A percentile compares a stretch with the other conserved stretches of the same genome.
These are phyloP conservation scores for Albatrellus ellisii DNA, from an alignment of 768 basidiomycete genomes.

Conservation along the genomic window DNA sequence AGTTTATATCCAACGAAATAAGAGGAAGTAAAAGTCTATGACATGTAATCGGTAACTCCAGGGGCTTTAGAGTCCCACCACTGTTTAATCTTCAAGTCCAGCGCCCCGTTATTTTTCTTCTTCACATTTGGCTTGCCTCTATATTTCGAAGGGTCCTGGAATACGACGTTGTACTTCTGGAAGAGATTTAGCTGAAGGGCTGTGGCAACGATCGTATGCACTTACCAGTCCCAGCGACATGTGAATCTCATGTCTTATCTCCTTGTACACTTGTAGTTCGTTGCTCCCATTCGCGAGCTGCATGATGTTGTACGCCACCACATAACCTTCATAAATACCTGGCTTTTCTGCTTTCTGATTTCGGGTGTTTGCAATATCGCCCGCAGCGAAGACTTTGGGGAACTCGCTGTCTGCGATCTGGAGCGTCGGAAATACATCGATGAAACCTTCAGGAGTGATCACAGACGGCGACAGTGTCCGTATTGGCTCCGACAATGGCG, in stretches of 20 bases:
- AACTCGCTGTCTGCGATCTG: constrained; percentile 13
- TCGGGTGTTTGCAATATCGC: constrained; percentile 18
- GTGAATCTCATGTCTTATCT: constrained; percentile 11
- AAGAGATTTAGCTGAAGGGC: not conserved
- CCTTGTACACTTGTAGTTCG: constrained; percentile 1
- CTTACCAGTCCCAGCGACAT: constrained; percentile 15
- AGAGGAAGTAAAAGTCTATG: not conserved
- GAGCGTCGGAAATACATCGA: constrained; percentile 18
- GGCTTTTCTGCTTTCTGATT: constrained; percentile 17
- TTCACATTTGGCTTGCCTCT: constrained; percentile 10
- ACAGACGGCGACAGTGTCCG: constrained; percentile 14
- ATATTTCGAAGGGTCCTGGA: constrained; percentile 13
- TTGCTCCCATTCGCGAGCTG: constrained; percentile 4
- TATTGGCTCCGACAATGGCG: constrained; percentile 18
- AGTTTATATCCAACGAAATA: too few species aligned
- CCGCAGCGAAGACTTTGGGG: constrained; percentile 16
- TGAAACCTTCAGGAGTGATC: constrained; percentile 9
- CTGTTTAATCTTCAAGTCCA: constrained; percentile 12
- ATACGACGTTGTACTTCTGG: constrained; percentile 15
- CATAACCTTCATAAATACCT: constrained; percentile 13
- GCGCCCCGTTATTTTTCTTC: constrained; percentile 10
- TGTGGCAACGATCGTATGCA: constrained; percentile 1
- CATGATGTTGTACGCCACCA: constrained; percentile 15
- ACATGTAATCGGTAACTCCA: constrained; percentile 8
- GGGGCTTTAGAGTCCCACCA: constrained; percentile 17